These are phyloP conservation scores for Graphium sp. DNA, from an alignment of 2,329 filamentous ascomycete species.

Conservation along the genomic window DNA sequence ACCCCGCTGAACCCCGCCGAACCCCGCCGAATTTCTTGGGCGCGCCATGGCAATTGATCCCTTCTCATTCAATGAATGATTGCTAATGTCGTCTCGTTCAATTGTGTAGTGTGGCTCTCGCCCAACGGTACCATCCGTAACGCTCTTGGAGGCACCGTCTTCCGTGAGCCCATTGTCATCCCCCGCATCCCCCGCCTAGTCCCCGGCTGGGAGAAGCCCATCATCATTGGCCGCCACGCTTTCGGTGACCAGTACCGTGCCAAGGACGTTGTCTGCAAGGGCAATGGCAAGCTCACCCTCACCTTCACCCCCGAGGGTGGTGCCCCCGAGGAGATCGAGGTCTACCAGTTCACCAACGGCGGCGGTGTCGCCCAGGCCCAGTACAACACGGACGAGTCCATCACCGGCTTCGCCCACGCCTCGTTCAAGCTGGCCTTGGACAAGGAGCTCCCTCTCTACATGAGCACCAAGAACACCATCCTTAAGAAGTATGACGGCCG, in stretches of 20 bases:
- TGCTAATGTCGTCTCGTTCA: too few species aligned
- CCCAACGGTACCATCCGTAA: constrained; percentile 83
- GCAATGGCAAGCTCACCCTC: constrained; percentile 80
- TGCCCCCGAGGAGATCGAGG: constrained; percentile 70
- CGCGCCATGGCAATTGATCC: too few species aligned
- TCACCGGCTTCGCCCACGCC: constrained; percentile 85
- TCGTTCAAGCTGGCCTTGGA: constrained; percentile 88
- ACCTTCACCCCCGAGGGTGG: constrained; percentile 80
- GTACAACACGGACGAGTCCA: constrained; percentile 97
- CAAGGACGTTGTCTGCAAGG: constrained; percentile 73
- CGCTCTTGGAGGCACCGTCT: constrained; percentile 78
- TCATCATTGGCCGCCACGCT: constrained; percentile 96
- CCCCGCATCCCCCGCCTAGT: constrained; percentile 83
- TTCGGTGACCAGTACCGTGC: constrained; percentile 98
- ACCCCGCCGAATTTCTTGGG: constrained; percentile 1
- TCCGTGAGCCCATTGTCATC: constrained; percentile 98
- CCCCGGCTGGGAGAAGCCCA: constrained; percentile 95
- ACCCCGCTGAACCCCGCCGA: too few species aligned
- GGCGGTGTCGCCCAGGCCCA: constrained; percentile 86
- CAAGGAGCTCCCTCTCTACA: constrained; percentile 87
- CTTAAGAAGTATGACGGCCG: constrained; percentile 96
- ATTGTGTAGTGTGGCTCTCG: constrained; percentile 72
- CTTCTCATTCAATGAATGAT: too few species aligned
- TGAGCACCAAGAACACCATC: constrained; percentile 99
- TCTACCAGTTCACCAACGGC: constrained; percentile 74